Evolutionary conservation across 108 stramenopile genomes (phyloP).

Genomic region (Pseudonitzschia multistriata): DNA sequence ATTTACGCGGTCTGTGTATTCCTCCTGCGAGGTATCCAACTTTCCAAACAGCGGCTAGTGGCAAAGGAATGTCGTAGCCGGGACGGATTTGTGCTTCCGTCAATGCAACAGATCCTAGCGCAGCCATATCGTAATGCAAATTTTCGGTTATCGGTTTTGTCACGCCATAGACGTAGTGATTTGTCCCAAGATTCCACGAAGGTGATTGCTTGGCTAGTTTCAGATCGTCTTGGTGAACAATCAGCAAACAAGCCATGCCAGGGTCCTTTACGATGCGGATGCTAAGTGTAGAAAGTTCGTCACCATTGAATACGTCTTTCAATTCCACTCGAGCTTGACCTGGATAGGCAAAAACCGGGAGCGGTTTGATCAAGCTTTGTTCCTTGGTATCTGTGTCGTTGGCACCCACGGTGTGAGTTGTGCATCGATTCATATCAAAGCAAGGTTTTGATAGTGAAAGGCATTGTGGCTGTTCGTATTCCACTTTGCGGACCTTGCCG

Average conservation of each 20-base stretch:
- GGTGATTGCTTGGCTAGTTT: neutral
- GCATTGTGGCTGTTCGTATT: conserved; percentile 22
- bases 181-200: conserved; percentile 23
- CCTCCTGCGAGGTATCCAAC: neutral
- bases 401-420: neutral
- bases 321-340: conserved; percentile 1
- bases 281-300: neutral
- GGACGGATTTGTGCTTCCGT: conserved; percentile 18
- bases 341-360: conserved; percentile 13
- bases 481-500: conserved; percentile 12
- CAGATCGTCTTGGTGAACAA: conserved; percentile 7
- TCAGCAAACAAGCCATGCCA: conserved; percentile 15
- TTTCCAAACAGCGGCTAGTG: conserved; percentile 21
- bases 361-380: neutral
- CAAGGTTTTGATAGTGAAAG: conserved; percentile 7
- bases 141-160: conserved; percentile 10
- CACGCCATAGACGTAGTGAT: conserved; percentile 20
- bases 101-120: conserved; percentile 10
- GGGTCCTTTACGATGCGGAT: conserved; percentile 10
- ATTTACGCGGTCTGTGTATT: conserved; percentile 13
- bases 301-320: neutral
- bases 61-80: conserved; percentile 28
- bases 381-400: neutral
- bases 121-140: conserved; percentile 15
- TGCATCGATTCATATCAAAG: conserved; percentile 26